Evolutionary conservation across 371 early-diverging fungal genomes (phyloP), one percentile per base, ranked within the genome.

Genomic region (Mucor saturninus): DNA sequence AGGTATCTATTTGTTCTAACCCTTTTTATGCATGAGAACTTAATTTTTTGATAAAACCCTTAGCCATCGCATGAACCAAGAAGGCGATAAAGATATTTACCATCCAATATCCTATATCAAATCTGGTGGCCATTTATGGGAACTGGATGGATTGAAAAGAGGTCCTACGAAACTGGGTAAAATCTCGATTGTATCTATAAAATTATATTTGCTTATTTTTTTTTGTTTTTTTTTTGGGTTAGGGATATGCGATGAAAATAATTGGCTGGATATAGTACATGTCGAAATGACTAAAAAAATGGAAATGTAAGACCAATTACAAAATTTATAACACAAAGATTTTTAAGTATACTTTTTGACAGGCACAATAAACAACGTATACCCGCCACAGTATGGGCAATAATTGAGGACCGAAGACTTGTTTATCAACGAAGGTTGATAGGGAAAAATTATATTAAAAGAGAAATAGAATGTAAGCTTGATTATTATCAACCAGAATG

Each of bases 141-240:
- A 83, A 54, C 57, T 83, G 21, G 84, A 83, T 53, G 79, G 81
- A n/a, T 64, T 83, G 7, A 77, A 75, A 57, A 62, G 63, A 46
- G 56, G 62, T 15, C 83, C 84, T 3, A 40, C 71, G 35, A 67
- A 61, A 57, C 56, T 76, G 46, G 69, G 78, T 65, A 66, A 59
- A 30, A 45, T 40, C 39, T 26, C 49, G 42, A 35, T 38, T 49
- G 29, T 29, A 14, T 37, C 35, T 38, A 45, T 40, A 38, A 21
- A 21, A 31, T 46, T 15, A 49, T 37, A 48, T 49, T 31, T n/a
- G 8, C 3, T 21, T 21, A 21, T 21, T 26, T 21, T 21, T 54
- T 21, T 21, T 21, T 0, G 35, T 2, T 21, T 21, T 21, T 21
- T 21, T 40, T 35, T 35, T 28, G 15, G 14, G 30, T 5, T 55